Conservation (phyloP, 371 early-diverging fungal species). For the Phascolomyces articulosus region DNA sequence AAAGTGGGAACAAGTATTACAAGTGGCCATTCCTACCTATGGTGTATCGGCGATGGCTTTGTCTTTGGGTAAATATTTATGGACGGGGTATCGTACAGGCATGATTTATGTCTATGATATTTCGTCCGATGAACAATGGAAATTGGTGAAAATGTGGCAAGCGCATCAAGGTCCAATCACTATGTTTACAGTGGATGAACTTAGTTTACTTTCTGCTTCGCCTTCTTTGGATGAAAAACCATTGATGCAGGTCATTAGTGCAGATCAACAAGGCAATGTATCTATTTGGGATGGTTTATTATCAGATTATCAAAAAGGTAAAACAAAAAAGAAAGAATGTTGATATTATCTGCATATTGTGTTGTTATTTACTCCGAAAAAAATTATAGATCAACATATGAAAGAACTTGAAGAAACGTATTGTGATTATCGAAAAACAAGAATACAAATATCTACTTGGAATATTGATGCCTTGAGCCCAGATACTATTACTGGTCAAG, state of each 20-base stretch:
- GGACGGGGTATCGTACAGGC: constrained; percentile 81
- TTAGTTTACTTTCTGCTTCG: constrained; percentile 29
- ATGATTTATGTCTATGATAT: constrained; percentile 78
- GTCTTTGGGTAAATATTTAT: constrained; percentile 68
- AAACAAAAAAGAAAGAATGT: background rate
- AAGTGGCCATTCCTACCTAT: constrained; percentile 64
- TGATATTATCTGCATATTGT: background rate
- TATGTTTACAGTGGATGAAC: constrained; percentile 60
- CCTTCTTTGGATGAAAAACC: background rate
- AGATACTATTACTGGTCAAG: constrained; percentile 36
- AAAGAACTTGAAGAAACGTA: constrained; percentile 53
- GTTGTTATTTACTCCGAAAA: constrained; percentile 3
- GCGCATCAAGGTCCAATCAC: constrained; percentile 65
- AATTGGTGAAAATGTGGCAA: constrained; percentile 71
- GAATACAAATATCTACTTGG: constrained; percentile 76
- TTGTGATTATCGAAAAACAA: constrained; percentile 58
- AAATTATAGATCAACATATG: constrained; percentile 33
- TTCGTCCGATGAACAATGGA: constrained; percentile 46
- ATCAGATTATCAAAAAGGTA: constrained; percentile 67
- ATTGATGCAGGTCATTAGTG: constrained; percentile 56
- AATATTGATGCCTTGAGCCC: constrained; percentile 80
- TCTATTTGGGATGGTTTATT: constrained; percentile 79
- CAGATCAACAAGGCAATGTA: constrained; percentile 66
- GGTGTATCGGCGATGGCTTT: constrained; percentile 66
- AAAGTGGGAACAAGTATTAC: constrained; percentile 40